Base-by-base conservation (phyloP, 2,329 filamentous ascomycete species). In the Sporothrix schenckii region DNA sequence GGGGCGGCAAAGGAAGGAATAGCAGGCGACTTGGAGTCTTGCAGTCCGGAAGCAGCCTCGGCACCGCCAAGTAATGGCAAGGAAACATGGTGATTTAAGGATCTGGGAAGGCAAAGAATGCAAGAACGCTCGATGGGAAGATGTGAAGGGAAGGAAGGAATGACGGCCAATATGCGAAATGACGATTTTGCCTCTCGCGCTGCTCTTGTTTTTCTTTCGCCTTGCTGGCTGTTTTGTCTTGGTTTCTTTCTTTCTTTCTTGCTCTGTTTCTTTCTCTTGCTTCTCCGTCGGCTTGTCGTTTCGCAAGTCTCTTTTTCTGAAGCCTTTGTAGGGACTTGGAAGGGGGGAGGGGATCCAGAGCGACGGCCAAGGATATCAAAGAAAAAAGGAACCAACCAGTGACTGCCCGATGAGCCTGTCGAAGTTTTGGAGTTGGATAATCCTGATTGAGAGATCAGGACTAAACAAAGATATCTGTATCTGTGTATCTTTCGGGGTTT, bases 331-430 rank as follows among this genome's bases (percentile, higher is more conserved):
- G 50, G 21, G 41, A 30, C 10, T 44, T 10, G 27, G 19, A 10
- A 16, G 14, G 41, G 11, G 16, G 21, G 16, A 27, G n/a, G 39
- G 56, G 30, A 5, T 3, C 30, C 2, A 41, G 30, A 30, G 34
- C 30, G 34, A 60, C 34, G 30, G 2, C n/a, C 34, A 24, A 60
- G 19, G 39, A 11, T 60, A 14, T 34, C 19, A 58, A 34, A 34
- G 53, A 58, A 58, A 16, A 2, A 34, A 27, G 14, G 27, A 58
- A 58, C 53, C 53, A 58, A 58, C 53, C 53, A n/a, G 27, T 34
- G 24, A 34, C 7, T 13, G n/a, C 13, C 24, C 13, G n/a, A 53
- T 24, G 16, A 4, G 34, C 9, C 1, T 34, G 34, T 34, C 34
- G 34, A 34, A 34, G 34, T 34, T 34, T 4, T 34, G 4, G 34